Evolutionary conservation across 306 rosid genomes (phyloP).

Genomic region (Ammopiptanthus mongolicus): DNA sequence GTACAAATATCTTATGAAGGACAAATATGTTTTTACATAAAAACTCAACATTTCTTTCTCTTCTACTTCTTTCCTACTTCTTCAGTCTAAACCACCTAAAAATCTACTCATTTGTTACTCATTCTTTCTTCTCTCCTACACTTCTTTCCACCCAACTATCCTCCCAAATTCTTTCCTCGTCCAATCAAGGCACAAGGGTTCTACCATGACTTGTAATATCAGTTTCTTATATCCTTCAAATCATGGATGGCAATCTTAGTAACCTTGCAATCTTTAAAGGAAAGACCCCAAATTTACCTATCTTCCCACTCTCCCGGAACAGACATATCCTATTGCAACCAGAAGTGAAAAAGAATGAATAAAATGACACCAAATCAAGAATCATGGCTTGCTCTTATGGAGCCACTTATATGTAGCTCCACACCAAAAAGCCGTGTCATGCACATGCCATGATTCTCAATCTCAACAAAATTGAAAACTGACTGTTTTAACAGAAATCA

Average conservation of each 20-base stretch:
- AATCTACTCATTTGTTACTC: too few species aligned
- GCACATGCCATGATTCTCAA: slow-evolving; percentile 22
- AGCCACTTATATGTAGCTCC: slow-evolving; percentile 14
- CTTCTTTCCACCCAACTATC: too few species aligned
- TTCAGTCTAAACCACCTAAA: too few species aligned
- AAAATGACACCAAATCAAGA: slow-evolving; percentile 9
- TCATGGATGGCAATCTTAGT: background rate
- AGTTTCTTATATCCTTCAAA: background rate
- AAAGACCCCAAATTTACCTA: background rate
- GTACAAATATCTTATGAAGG: too few species aligned
- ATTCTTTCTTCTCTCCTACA: too few species aligned
- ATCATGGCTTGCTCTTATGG: slow-evolving; percentile 11
- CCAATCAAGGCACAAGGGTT: too few species aligned
- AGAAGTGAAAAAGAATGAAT: background rate
- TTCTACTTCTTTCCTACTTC: too few species aligned
- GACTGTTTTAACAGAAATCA: slow-evolving; percentile 8
- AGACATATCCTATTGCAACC: background rate
- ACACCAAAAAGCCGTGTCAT: slow-evolving; percentile 18
- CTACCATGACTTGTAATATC: background rate
- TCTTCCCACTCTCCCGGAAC: background rate
- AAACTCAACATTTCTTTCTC: too few species aligned
- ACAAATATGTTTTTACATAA: too few species aligned
- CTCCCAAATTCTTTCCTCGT: too few species aligned
- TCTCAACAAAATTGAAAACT: background rate
- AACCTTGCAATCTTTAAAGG: background rate